A percentile compares a stretch with the other conserved stretches of the same genome.
phyloP scores from a whole-genome alignment of 306 rosid genomes.

The Fragaria vesca region DNA sequence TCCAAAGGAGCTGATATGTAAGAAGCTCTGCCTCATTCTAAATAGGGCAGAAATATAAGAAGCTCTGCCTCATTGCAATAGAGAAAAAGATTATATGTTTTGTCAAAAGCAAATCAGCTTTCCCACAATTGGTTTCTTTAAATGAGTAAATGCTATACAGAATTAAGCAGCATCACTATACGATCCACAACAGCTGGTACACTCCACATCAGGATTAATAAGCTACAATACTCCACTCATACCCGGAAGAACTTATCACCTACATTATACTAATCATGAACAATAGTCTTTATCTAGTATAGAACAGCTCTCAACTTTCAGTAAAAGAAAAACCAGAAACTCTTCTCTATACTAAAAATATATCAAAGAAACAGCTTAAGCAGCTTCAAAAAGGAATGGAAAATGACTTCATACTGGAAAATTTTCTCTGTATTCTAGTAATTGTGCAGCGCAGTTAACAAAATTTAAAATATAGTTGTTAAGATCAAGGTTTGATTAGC shows the following conservation, averaged over 20 bases:
- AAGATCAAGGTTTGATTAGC: background rate
- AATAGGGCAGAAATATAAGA: background rate
- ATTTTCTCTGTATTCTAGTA: background rate
- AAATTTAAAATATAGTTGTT: background rate
- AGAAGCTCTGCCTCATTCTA: background rate
- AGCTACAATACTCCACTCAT: background rate
- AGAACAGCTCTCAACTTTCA: background rate
- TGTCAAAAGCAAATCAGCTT: background rate
- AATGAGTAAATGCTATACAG: background rate
- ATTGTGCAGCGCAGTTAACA: background rate
- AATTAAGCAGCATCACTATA: background rate
- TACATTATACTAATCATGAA: background rate
- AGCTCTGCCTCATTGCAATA: background rate
- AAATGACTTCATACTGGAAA: background rate
- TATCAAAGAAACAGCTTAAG: background rate
- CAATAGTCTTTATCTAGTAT: background rate
- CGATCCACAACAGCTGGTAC: background rate
- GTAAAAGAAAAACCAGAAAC: background rate
- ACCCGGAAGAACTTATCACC: background rate
- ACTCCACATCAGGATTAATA: background rate
- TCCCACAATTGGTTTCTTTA: background rate
- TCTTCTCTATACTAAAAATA: background rate
- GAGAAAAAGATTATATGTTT: background rate
- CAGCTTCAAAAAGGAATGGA: background rate
- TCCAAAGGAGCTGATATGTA: background rate